phyloP scores from a whole-genome alignment of 352 stramenopile species.

The Phytophthora litchii region DNA sequence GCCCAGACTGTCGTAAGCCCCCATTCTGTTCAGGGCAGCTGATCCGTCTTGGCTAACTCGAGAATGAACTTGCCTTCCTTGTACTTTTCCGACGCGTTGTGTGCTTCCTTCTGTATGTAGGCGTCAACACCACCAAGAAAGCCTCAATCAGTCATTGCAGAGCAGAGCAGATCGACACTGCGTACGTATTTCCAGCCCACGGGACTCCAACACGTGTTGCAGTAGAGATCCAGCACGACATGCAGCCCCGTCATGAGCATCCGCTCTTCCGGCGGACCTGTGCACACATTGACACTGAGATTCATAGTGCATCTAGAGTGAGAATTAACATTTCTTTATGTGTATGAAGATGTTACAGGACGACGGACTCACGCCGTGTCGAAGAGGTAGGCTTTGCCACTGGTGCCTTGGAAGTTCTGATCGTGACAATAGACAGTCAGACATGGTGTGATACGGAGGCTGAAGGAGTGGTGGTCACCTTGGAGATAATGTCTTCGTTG shows the following conservation, averaged over 20 bases:
- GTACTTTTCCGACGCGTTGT: conserved; percentile 95
- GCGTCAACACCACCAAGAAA: conserved; percentile 3
- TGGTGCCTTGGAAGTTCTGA: conserved; percentile 81
- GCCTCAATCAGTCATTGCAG: conserved; percentile 7
- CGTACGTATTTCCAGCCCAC: conserved; percentile 95
- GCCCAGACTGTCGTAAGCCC: conserved; percentile 19
- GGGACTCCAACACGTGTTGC: conserved; percentile 90
- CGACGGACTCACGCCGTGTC: conserved; percentile 69
- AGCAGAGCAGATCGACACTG: not conserved
- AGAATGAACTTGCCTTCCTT: conserved; percentile 98
- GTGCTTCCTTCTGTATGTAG: conserved; percentile 80
- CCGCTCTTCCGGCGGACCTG: conserved; percentile 89
- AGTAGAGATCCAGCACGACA: conserved; percentile 94
- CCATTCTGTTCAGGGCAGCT: conserved; percentile 34
- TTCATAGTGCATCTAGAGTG: conserved; percentile 3
- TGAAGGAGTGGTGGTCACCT: conserved; percentile 53
- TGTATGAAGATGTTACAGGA: not conserved
- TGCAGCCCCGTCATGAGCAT: conserved; percentile 94
- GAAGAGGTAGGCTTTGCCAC: conserved; percentile 93
- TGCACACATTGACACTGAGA: conserved; percentile 85
- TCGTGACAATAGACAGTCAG: conserved; percentile 3
- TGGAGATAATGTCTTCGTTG: conserved; percentile 95
- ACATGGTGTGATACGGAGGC: not conserved
- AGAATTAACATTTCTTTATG: not conserved
- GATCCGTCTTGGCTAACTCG: conserved; percentile 92